A percentile compares a stretch with the other conserved stretches of the same genome.
These are phyloP conservation scores for Spathaspora sp. DNA, from an alignment of 1,139 yeast genomes.

Conservation along the genomic window DNA sequence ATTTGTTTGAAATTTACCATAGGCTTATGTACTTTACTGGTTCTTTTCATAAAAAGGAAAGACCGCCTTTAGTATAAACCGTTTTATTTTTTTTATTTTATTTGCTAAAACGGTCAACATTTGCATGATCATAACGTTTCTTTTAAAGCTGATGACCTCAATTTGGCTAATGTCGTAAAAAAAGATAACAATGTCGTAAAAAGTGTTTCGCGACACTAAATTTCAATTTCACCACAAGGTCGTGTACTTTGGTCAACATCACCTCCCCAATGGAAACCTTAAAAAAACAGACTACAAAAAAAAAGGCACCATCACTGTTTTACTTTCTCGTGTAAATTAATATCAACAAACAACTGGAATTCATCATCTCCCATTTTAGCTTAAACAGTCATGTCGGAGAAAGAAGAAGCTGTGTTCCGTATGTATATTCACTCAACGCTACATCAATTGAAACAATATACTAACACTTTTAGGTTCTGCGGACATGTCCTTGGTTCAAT, in stretches of 20 bases:
- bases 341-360: neutral
- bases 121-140: neutral
- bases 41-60: neutral
- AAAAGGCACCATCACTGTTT: neutral
- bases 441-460: slow-evolving; percentile 1
- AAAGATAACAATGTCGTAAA: neutral
- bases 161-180: too few species aligned
- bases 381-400: slow-evolving; percentile 16
- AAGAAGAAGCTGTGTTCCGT: slow-evolving; percentile 74
- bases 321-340: neutral
- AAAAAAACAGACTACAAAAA: neutral
- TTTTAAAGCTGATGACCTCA: neutral
- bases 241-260: neutral
- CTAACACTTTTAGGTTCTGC: slow-evolving; percentile 50
- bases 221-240: neutral
- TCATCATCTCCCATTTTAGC: neutral
- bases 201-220: neutral
- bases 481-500: slow-evolving; percentile 74
- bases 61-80: neutral
- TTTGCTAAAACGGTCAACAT: neutral
- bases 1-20: neutral
- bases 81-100: neutral
- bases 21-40: neutral
- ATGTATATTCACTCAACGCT: slow-evolving; percentile 19
- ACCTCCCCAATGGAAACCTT: neutral